Evolutionary conservation across 1,284 basidiomycete genomes (phyloP), one percentile per base, ranked within the genome.

Genomic region (Rhodotorula sp.): DNA sequence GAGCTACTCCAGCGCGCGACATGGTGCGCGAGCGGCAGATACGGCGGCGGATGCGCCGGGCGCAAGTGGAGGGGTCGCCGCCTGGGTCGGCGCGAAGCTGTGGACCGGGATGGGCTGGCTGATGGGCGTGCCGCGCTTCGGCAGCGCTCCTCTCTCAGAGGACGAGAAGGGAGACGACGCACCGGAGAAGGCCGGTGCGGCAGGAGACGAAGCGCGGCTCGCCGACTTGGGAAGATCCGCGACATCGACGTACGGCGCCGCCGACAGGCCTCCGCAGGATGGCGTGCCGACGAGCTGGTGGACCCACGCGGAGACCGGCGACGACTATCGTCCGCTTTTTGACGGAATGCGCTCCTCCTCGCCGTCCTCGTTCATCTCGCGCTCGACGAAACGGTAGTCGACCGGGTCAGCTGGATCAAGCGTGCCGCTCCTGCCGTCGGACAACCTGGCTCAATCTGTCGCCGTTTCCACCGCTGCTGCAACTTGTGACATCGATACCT

Each of bases 21-120:
- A 27, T 41, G 14, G 55, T n/a, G 10, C 50, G 34, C n/a, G 46
- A 41, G 21, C 23, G 16, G 27, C 17, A 25, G 34, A 25, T 14
- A 21, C 45, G 1, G 12, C 62, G 10, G 44, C 9, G 27, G 10
- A 23, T 21, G 44, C n/a, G 42, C 14, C 1, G 16, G 10, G 42
- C n/a, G 14, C n/a, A 41, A 8, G 45, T 10, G 41, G 54, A 41
- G 23, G 48, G 21, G 21, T 41, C 4, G 49, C 34, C 23, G 60
- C 27, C 14, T 59, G 64, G 64, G 21, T 65, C 5, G 48, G 64
- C 17, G 64, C 56, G n/a, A 59, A 59, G 57, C 17, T 66, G 4
- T 60, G 56, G 57, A 49, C 57, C 17, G 64, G 64, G 0, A 13
- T 66, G 2, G 57, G 64, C 4, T 66, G 50, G 57, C 50, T 66